Conservation (phyloP, 2,329 filamentous ascomycete species). For the Fusarium beomiforme region DNA sequence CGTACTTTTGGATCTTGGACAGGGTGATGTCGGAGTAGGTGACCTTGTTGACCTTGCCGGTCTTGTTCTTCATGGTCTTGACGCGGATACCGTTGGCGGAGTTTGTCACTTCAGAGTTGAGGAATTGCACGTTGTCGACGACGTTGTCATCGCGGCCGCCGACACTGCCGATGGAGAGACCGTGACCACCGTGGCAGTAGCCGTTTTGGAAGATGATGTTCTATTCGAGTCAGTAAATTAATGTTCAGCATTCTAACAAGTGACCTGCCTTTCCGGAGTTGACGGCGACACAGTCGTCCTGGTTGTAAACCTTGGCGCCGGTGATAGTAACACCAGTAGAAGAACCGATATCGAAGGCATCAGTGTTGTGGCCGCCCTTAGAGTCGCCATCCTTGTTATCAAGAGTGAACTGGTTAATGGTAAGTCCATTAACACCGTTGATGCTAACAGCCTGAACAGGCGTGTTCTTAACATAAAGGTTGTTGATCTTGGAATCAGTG, state of each 20-base stretch:
- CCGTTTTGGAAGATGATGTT: conserved; percentile 57
- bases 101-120: conserved; percentile 58
- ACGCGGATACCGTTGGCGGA: conserved; percentile 62
- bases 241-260: fast-evolving
- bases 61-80: conserved; percentile 59
- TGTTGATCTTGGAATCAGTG: conserved; percentile 47
- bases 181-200: conserved; percentile 56
- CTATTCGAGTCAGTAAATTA: neutral
- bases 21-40: conserved; percentile 57
- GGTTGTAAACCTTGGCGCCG: conserved; percentile 65
- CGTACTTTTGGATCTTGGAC: conserved; percentile 49
- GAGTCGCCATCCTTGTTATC: conserved; percentile 52
- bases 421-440: conserved; percentile 48
- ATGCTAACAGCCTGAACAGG: conserved; percentile 55
- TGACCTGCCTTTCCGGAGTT: conserved; percentile 57
- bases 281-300: conserved; percentile 68
- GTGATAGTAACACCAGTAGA: conserved; percentile 61
- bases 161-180: conserved; percentile 55
- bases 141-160: conserved; percentile 61
- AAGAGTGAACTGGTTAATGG: conserved; percentile 50
- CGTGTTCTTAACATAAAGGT: conserved; percentile 54
- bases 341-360: conserved; percentile 66
- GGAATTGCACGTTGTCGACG: conserved; percentile 61
- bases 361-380: conserved; percentile 61
- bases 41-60: conserved; percentile 54